Evolutionary conservation across 2,329 filamentous ascomycete species (phyloP).

Genomic region (Chaetothyriales sp.): DNA sequence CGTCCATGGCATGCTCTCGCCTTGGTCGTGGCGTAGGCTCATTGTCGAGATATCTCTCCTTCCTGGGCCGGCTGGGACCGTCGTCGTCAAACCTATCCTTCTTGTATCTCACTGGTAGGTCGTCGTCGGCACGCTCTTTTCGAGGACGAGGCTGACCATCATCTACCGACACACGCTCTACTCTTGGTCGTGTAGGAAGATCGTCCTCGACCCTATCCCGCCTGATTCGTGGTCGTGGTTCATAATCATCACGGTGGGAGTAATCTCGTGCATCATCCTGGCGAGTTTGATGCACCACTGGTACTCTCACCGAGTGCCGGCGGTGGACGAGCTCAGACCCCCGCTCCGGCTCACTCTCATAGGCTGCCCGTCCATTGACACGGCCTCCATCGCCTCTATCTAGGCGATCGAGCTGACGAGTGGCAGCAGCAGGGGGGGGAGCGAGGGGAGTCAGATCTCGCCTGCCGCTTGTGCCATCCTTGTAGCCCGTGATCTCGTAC

Average conservation of each 20-base stretch:
- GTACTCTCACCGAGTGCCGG: conserved; percentile 9
- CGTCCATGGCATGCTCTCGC: conserved; percentile 11
- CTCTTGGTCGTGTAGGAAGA: neutral
- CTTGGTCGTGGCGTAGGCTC: conserved; percentile 6
- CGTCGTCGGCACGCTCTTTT: neutral
- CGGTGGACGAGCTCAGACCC: conserved; percentile 5
- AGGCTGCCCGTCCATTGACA: conserved; percentile 3
- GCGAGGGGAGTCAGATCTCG: conserved; percentile 13
- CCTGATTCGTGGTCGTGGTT: neutral
- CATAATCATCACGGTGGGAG: conserved; percentile 7
- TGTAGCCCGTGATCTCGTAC: conserved; percentile 12
- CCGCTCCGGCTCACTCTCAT: conserved; percentile 14
- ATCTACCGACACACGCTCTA: neutral
- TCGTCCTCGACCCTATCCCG: conserved; percentile 4
- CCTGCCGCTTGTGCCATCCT: conserved; percentile 5
- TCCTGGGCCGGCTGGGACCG: neutral
- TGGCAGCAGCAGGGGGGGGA: conserved; percentile 13
- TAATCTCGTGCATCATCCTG: conserved; percentile 11
- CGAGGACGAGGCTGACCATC: neutral
- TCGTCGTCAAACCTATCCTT: neutral
- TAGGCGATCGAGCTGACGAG: conserved; percentile 15
- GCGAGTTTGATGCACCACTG: conserved; percentile 17
- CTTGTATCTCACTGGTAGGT: neutral
- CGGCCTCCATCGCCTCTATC: conserved; percentile 9
- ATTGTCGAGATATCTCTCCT: conserved; percentile 3